Evolutionary conservation across 768 basidiomycete species (phyloP).

Genomic region (Rhodotorula kratochvilovae): DNA sequence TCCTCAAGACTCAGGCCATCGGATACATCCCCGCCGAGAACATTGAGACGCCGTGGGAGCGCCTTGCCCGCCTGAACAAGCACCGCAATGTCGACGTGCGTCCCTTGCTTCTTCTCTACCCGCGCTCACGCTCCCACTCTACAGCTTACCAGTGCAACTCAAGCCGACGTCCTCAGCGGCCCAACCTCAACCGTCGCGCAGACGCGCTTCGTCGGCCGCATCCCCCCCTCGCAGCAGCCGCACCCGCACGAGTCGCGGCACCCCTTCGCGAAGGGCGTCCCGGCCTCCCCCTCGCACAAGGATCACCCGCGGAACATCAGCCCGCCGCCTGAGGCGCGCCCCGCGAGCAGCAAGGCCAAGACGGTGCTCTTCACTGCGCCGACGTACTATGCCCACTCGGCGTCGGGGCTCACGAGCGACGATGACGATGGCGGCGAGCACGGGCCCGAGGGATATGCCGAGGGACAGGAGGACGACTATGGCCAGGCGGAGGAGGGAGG

Average conservation of each 20-base stretch:
- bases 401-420: conserved; percentile 44
- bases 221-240: conserved; percentile 38
- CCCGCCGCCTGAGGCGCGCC: not conserved
- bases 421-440: conserved; percentile 10
- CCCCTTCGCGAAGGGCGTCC: conserved; percentile 53
- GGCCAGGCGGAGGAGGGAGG: not conserved
- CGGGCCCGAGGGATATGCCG: conserved; percentile 3
- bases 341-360: conserved; percentile 37
- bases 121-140: too few species aligned
- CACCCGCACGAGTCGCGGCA: conserved; percentile 44
- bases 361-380: conserved; percentile 66
- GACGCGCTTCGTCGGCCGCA: conserved; percentile 33
- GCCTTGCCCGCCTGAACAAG: conserved; percentile 90
- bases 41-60: conserved; percentile 96
- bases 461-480: conserved; percentile 1
- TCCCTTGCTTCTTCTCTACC: conserved; percentile 22
- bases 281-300: conserved; percentile 39
- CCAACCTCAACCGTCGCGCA: conserved; percentile 46
- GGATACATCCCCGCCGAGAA: conserved; percentile 99
- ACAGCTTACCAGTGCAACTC: conserved; percentile 70
- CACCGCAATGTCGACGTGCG: conserved; percentile 93
- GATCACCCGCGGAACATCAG: conserved; percentile 41
- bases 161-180: conserved; percentile 60
- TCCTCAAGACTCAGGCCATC: conserved; percentile 96
- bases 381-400: conserved; percentile 52